Percentiles rank a stretch among this genome's conserved stretches.
These are phyloP conservation scores for Trypethelium eluteriae DNA, from an alignment of 495 filamentous ascomycete genomes.

Conservation along the genomic window DNA sequence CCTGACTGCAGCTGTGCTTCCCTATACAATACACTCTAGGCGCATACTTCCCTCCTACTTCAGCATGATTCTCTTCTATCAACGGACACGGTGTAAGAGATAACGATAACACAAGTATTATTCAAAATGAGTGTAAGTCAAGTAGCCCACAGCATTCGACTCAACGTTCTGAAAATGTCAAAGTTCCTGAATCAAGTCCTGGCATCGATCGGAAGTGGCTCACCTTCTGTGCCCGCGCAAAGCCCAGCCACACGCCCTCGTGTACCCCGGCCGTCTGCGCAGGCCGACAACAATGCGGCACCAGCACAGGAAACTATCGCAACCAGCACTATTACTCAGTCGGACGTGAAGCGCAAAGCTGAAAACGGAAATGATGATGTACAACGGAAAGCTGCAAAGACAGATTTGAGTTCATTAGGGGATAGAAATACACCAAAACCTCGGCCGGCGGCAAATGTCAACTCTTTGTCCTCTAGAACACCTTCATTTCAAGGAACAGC, in stretches of 20 bases:
- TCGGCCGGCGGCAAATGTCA: slow-evolving; percentile 40
- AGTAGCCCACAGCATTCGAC: neutral
- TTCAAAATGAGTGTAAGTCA: slow-evolving; percentile 9
- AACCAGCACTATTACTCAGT: neutral
- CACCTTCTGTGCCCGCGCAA: neutral
- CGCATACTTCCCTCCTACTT: neutral
- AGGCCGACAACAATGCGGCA: neutral
- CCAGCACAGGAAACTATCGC: neutral
- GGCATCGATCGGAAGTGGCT: neutral
- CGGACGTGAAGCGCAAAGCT: neutral
- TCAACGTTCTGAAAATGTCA: neutral
- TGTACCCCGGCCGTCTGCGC: neutral
- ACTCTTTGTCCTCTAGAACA: slow-evolving; percentile 33
- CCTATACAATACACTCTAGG: neutral
- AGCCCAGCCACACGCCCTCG: neutral
- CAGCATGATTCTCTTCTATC: slow-evolving; percentile 8
- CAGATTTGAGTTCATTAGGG: neutral
- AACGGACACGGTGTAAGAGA: slow-evolving; percentile 2
- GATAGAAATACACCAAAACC: slow-evolving; percentile 21
- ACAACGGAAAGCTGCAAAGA: slow-evolving; percentile 1
- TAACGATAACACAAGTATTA: neutral
- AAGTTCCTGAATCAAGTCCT: slow-evolving; percentile 6
- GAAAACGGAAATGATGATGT: neutral
- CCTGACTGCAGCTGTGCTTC: neutral
- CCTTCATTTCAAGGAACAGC: slow-evolving; percentile 29